Conservation (phyloP, 2,329 filamentous ascomycete species). For the Phyllosticta citriasiana region DNA sequence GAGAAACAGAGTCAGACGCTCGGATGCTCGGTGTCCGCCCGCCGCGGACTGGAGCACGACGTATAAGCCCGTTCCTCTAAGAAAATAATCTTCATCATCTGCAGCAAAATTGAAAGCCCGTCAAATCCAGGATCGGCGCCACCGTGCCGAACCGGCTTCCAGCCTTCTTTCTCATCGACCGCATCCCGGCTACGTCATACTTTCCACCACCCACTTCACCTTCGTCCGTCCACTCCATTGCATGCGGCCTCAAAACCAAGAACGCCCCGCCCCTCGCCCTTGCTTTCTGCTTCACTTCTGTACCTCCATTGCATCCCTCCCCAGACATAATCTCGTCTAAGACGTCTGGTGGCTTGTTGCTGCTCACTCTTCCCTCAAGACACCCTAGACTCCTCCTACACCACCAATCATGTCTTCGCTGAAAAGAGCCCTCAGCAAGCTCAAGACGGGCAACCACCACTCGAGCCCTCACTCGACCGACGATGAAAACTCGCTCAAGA, state of each 20-base stretch:
- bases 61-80: background rate
- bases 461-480: conserved; percentile 22
- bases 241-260: conserved; percentile 1
- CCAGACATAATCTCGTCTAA: conserved; percentile 10
- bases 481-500: conserved; percentile 24
- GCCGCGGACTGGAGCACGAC: background rate
- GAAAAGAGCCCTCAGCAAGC: conserved; percentile 36
- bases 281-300: background rate
- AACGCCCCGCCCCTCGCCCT: background rate
- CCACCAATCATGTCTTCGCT: conserved; percentile 26
- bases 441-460: conserved; percentile 27
- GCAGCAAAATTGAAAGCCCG: too few species aligned
- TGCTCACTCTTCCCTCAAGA: background rate
- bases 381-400: background rate
- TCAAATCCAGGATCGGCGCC: background rate
- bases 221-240: background rate
- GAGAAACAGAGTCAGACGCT: background rate
- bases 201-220: background rate
- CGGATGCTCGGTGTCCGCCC: background rate
- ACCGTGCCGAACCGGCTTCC: conserved; percentile 4
- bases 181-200: background rate
- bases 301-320: background rate
- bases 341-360: conserved; percentile 5
- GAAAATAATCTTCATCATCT: background rate
- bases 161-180: conserved; percentile 1